A percentile compares a stretch with the other conserved stretches of the same genome.
phyloP scores from a whole-genome alignment of 2,329 filamentous ascomycete genomes.

The Magnaporthiopsis incrustans region DNA sequence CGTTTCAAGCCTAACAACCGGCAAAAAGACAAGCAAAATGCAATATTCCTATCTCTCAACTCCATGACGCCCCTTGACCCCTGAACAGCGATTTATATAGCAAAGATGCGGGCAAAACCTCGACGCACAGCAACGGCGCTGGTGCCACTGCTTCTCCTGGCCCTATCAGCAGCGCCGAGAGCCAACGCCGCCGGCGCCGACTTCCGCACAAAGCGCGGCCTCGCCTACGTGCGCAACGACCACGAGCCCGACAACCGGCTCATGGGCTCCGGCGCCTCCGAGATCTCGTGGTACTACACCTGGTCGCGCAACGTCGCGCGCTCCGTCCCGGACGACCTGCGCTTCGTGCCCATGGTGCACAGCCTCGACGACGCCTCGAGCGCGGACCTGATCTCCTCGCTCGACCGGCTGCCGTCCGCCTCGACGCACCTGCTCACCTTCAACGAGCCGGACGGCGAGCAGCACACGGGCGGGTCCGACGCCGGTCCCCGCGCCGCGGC shows the following conservation, averaged over 20 bases:
- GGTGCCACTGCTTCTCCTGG: too few relatives aligned
- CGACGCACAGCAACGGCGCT: too few relatives aligned
- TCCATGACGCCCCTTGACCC: too few relatives aligned
- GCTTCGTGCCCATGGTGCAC: slow-evolving; percentile 31
- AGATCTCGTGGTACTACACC: slow-evolving; percentile 34
- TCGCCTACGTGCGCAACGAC: slow-evolving; percentile 18
- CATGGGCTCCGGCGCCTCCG: slow-evolving; percentile 26
- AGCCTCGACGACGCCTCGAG: slow-evolving; percentile 25
- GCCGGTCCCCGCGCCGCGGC: slow-evolving; percentile 31
- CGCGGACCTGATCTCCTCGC: slow-evolving; percentile 16
- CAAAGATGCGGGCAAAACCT: too few relatives aligned
- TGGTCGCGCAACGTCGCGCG: slow-evolving; percentile 26
- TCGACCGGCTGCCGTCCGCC: slow-evolving; percentile 22
- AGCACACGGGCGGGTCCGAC: slow-evolving; percentile 28
- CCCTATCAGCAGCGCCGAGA: too few relatives aligned
- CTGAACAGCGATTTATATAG: too few relatives aligned
- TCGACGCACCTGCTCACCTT: slow-evolving; percentile 32
- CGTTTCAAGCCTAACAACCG: too few relatives aligned
- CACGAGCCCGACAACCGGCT: slow-evolving; percentile 23
- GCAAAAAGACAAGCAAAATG: too few relatives aligned
- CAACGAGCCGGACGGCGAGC: slow-evolving; percentile 34
- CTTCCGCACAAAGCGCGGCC: slow-evolving; percentile 18
- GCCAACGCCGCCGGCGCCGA: too few relatives aligned
- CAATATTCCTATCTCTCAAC: too few relatives aligned
- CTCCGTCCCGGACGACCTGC: slow-evolving; percentile 14